Base-by-base conservation (phyloP, 1,284 basidiomycete species). In the Puccinia hordei region DNA sequence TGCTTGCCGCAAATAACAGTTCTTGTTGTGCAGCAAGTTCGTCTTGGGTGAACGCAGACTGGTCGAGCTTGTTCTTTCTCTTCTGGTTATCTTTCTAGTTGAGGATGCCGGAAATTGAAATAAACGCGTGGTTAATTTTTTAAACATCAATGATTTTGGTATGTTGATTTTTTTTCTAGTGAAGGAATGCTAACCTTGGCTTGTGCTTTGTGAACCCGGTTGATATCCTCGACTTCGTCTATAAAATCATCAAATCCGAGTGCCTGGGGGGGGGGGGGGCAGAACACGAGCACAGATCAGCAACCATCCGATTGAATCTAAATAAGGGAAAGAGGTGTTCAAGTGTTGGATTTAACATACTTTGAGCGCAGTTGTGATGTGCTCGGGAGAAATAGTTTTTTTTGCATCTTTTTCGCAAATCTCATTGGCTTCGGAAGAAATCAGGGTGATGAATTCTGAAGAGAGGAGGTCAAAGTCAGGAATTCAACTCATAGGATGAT, bases 341-440 rank as follows among this genome's bases (percentile, higher is more conserved):
- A 19, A 33, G 10, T 65, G 33, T 33, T 61, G 12, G 33, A 61
- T 61, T 49, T 2, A 73, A 27, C 27, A 44, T 41, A 94, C 94
- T 88, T 94, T 93, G 73, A 99, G 88, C 6, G 96, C 97, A 51
- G 90, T 88, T 61, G 98, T 92, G 68, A 99, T 95, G 85, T 99
- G 96, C 85, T 99, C 96, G 1, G 97, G 96, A 4, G 95, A 93
- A 83, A 99, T 99, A 0, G 96, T 99, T 88, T 99, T 99, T 88
- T 98, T 98, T n/a, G 93, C 92, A 84, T 95, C 94, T 85, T 93
- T 92, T 85, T 99, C 97, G 86, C 97, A 99, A 81, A 98, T 94
- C 83, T 98, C 94, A 87, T 99, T 99, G 74, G 95, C 93, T 86
- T 98, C 95, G 9, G 95, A 95, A 19, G 97, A 97, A 85, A 99